These are phyloP conservation scores for Anastatica hierochuntica DNA, from an alignment of 345 rosid genomes.

Conservation along the genomic window DNA sequence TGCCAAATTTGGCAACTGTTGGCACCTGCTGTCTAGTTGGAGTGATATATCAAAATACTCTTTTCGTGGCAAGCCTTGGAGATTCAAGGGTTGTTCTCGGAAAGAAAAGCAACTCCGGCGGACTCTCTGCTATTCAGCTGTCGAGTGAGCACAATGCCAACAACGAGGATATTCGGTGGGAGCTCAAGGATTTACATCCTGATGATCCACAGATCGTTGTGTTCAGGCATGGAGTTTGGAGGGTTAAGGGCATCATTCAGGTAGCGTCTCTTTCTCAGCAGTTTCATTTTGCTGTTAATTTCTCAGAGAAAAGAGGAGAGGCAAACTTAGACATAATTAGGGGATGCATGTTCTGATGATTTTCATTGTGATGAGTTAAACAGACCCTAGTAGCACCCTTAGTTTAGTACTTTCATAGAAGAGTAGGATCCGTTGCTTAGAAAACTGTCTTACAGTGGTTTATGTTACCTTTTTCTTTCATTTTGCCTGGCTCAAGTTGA, in stretches of 20 bases:
- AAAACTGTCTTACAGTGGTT: too few relatives aligned
- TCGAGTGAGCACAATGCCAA: conserved; percentile 93
- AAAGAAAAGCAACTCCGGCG: conserved; percentile 67
- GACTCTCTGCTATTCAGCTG: conserved; percentile 61
- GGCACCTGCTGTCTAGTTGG: conserved; percentile 92
- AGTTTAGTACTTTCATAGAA: neutral
- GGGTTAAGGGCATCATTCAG: conserved; percentile 96
- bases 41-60: conserved; percentile 59
- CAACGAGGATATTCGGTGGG: conserved; percentile 62
- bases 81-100: conserved; percentile 83
- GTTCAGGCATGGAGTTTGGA: conserved; percentile 84
- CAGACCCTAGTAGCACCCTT: too few relatives aligned
- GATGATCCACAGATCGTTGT: conserved; percentile 80
- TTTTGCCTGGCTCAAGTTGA: too few relatives aligned
- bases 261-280: conserved; percentile 29
- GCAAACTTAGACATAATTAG: too few relatives aligned
- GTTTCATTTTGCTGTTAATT: neutral
- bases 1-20: conserved; percentile 60
- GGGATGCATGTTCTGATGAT: neutral
- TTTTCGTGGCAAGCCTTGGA: conserved; percentile 79
- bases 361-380: neutral
- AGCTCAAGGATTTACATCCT: conserved; percentile 74
- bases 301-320: too few relatives aligned
- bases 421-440: neutral
- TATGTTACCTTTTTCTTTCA: too few relatives aligned